These are phyloP conservation scores for Moricandia arvensis DNA, from an alignment of 345 rosid genomes.

Conservation along the genomic window DNA sequence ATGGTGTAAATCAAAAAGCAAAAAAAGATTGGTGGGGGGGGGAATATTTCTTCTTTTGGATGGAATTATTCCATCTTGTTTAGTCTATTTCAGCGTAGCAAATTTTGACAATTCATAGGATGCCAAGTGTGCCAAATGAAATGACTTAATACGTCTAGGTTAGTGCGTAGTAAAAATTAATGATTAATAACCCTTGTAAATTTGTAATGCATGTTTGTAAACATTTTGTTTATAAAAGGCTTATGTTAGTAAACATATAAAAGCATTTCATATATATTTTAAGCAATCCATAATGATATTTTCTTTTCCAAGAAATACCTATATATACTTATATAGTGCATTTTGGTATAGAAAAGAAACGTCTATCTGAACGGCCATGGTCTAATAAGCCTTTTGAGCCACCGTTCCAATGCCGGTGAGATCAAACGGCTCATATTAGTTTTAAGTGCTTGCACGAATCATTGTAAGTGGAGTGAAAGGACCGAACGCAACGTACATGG, in stretches of 20 bases:
- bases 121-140: conserved; percentile 14
- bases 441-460: conserved; percentile 10
- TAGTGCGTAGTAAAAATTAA: not conserved
- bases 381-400: not conserved
- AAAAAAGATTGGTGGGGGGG: conserved; percentile 20
- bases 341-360: conserved; percentile 15
- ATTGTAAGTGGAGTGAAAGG: conserved; percentile 19
- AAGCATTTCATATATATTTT: conserved; percentile 2
- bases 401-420: conserved; percentile 12
- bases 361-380: conserved; percentile 4
- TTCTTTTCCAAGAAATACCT: not conserved
- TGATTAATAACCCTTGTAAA: not conserved
- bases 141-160: conserved; percentile 23
- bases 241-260: not conserved
- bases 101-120: conserved; percentile 4
- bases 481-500: conserved; percentile 24
- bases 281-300: not conserved
- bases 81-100: conserved; percentile 26
- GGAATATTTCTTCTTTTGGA: conserved; percentile 36
- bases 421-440: conserved; percentile 12
- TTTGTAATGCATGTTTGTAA: not conserved
- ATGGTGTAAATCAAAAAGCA: conserved; percentile 22
- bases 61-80: conserved; percentile 21
- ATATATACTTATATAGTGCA: not conserved
- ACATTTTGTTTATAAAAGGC: no score